A percentile compares a stretch with the other conserved stretches of the same genome.
phyloP scores from a whole-genome alignment of 495 filamentous ascomycete genomes.

The Penicillium longicatenatum region DNA sequence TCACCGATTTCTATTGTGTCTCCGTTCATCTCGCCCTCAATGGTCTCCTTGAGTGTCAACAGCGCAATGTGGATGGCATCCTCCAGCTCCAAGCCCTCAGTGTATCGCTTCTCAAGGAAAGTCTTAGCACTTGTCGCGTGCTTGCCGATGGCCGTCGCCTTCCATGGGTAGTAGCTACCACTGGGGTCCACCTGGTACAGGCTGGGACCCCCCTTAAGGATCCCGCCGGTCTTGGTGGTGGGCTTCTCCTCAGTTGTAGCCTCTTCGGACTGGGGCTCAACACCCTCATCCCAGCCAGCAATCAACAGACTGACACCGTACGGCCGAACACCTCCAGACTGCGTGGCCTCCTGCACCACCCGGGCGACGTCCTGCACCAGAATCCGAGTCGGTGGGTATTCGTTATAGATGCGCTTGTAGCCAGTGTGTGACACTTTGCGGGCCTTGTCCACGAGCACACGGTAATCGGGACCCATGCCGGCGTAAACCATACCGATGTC shows the following conservation, averaged over 20 bases:
- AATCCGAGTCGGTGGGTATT: constrained; percentile 98
- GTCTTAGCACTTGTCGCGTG: constrained; percentile 97
- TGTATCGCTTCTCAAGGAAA: constrained; percentile 98
- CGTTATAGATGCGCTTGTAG: constrained; percentile 99
- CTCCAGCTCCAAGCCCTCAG: constrained; percentile 94
- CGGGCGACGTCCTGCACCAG: constrained; percentile 97
- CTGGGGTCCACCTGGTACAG: constrained; percentile 98
- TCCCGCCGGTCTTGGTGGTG: constrained; percentile 85
- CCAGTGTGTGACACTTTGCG: constrained; percentile 98
- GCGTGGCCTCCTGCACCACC: constrained; percentile 98
- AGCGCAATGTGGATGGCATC: constrained; percentile 99
- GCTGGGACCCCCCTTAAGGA: constrained; percentile 93
- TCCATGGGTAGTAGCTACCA: constrained; percentile 98
- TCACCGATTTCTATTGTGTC: constrained; percentile 98
- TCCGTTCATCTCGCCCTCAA: constrained; percentile 98
- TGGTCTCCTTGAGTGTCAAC: constrained; percentile 97
- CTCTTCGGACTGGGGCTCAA: constrained; percentile 73
- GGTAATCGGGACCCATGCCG: constrained; percentile 98
- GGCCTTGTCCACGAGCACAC: constrained; percentile 94
- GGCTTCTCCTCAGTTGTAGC: constrained; percentile 59
- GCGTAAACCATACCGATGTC: constrained; percentile 99
- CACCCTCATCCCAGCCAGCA: constrained; percentile 97
- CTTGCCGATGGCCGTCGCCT: constrained; percentile 98
- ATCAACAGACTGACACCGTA: constrained; percentile 95
- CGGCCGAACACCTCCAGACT: constrained; percentile 96